Evolutionary conservation across 106 monocot genomes (phyloP), one percentile per base, ranked within the genome.

Genomic region (Allium cepa): DNA sequence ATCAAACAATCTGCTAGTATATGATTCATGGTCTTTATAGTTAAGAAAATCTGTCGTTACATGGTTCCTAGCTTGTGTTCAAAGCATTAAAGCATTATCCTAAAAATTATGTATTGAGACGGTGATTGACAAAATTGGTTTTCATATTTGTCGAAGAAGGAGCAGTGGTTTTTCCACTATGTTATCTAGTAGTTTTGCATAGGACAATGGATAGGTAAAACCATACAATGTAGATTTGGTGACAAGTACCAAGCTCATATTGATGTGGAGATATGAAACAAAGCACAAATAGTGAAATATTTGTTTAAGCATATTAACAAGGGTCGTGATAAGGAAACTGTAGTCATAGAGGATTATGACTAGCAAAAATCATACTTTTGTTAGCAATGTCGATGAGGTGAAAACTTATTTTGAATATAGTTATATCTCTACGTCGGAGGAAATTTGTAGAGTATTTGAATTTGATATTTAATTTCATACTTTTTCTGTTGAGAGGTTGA

Each of bases 171-270:
- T 16, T 17, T 14, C 36, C 13, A 26, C 46, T 47, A 36, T 17
- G 15, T 68, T 15, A n/a, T n/a, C n/a, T 7, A 26, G 11, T 48
- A 11, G 36, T 18, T 17, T 26, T 10, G 15, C 57, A 18, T 4
- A 53, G 46, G 60, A 61, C 53, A 76, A 61, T 17, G 49, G 22
- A 57, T 68, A 11, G 50, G 51, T 57, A 46, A 45, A 63, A 10
- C 73, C 62, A 50, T 53, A 61, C 52, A 73, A 63, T 45, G 62
- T 48, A 50, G 8, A 16, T 18, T 28, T 65, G 11, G 48, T 8
- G 64, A 53, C 12, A 53, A 12, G 12, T 53, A 53, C 12, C 53
- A 53, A 8, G 8, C 10, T 53, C 53, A 53, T 12, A 53, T 53
- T 8, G 12, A 53, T 12, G 53, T 53, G 53, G 12, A 53, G 12